Evolutionary conservation across 345 rosid genomes (phyloP), one percentile per base, ranked within the genome.

Genomic region (Firmiana major): DNA sequence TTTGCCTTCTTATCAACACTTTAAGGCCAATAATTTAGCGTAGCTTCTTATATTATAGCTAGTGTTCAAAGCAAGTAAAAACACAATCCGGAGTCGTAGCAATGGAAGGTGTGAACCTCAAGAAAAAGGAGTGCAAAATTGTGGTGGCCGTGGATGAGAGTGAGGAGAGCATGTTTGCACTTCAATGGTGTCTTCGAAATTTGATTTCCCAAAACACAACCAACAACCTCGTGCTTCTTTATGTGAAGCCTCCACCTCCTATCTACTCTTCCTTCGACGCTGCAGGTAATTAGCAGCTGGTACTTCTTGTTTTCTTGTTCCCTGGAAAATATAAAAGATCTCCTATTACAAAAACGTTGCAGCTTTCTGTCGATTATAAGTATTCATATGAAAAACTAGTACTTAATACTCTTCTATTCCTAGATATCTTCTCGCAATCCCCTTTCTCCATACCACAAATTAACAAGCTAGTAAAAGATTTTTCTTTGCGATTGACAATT

Each of bases 101-200:
- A 63, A 80, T 79, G 87, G 86, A 82, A 78, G 83, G 72, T 43
- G 74, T 22, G 65, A 64, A 68, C 65, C 75, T 67, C 70, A 78
- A 19, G 78, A 75, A 46, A 40, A 76, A 38, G 17, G 79, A 72
- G 26, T 73, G 66, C 63, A 91, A 84, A 79, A 83, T 95, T 24
- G 94, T 89, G 71, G 96, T 91, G 77, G 98, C 97, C 12, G 93
- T 95, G 58, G 99, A 95, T 65, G 96, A 90, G 88, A 91, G 98
- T 17, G 86, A 87, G 78, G 98, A 91, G 86, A 95, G 99, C 86
- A 94, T 93, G 98, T 77, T 85, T 64, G 99, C 99, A 28, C 95
- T 93, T 22, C 86, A 93, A 19, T 93, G 97, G 97, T 93, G 96
- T 79, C 88, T 93, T 64, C 40, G 31, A 21, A 89, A 90, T 81